Conservation (phyloP, 2,329 filamentous ascomycete genomes). For the Beauveria sp. region DNA sequence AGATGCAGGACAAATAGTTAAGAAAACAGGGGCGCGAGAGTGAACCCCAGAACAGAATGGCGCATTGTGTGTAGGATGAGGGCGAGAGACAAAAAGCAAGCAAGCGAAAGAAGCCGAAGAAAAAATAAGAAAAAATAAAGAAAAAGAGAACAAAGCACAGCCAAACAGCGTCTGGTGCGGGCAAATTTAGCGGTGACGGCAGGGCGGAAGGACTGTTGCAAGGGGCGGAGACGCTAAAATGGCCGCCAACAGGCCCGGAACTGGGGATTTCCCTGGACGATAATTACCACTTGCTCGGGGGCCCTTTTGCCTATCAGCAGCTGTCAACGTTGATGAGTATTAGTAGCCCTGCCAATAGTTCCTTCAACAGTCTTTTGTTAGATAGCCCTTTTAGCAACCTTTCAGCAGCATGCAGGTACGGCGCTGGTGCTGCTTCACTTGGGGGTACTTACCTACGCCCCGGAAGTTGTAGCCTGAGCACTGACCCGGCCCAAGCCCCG, state of each 20-base stretch:
- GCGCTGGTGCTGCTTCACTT: neutral
- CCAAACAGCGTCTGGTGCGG: neutral
- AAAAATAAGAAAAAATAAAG: neutral
- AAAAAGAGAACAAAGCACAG: too few relatives aligned
- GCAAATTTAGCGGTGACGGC: neutral
- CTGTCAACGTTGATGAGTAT: too few relatives aligned
- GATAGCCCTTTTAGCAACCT: too few relatives aligned
- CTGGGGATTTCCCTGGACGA: too few relatives aligned
- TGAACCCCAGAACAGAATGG: slow-evolving; percentile 4
- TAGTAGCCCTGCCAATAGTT: too few relatives aligned
- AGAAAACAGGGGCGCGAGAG: slow-evolving; percentile 1
- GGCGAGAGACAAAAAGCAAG: neutral
- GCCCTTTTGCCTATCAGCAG: too few relatives aligned
- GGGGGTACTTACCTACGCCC: too few relatives aligned
- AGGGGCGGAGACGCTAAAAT: neutral
- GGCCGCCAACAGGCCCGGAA: too few relatives aligned
- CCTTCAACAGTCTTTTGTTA: too few relatives aligned
- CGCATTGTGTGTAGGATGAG: neutral
- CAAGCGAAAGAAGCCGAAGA: neutral
- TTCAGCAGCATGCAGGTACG: neutral
- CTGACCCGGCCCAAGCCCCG: neutral
- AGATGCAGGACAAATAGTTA: neutral
- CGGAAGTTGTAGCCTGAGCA: neutral
- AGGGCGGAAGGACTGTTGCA: neutral
- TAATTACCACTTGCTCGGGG: too few relatives aligned